Evolutionary conservation across 2,329 filamentous ascomycete genomes (phyloP).

Genomic region (Aureobasidium musti): DNA sequence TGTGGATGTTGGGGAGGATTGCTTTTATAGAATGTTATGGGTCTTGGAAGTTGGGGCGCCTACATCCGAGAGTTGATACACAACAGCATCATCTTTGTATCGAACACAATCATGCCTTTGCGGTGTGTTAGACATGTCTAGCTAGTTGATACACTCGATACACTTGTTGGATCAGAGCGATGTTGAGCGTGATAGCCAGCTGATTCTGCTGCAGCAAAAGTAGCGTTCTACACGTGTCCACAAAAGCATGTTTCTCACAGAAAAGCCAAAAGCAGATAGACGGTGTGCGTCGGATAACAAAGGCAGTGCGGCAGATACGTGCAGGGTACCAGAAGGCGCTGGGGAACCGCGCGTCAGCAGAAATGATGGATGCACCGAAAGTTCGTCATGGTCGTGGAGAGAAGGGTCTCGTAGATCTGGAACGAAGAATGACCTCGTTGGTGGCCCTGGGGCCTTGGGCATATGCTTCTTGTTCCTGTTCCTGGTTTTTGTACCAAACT

Average conservation of each 20-base stretch:
- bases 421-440: constrained; percentile 16
- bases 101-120: not conserved
- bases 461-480: constrained; percentile 1
- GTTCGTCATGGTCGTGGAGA: constrained; percentile 14
- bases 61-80: not conserved
- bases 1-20: constrained; percentile 18
- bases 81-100: not conserved
- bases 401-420: constrained; percentile 18
- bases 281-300: constrained; percentile 2
- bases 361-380: constrained; percentile 4
- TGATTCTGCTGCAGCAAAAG: not conserved
- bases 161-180: not conserved
- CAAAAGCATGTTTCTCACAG: not conserved
- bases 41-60: not conserved
- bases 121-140: not conserved
- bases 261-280: not conserved
- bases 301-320: constrained; percentile 2
- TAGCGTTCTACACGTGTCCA: not conserved
- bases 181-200: not conserved
- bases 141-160: not conserved
- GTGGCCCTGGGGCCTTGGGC: constrained; percentile 9
- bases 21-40: constrained; percentile 6
- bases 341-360: constrained; percentile 12
- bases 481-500: not conserved
- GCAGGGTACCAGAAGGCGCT: not conserved